Evolutionary conservation across 768 basidiomycete species (phyloP).

Genomic region (Krasilnikovozyma curviuscula): DNA sequence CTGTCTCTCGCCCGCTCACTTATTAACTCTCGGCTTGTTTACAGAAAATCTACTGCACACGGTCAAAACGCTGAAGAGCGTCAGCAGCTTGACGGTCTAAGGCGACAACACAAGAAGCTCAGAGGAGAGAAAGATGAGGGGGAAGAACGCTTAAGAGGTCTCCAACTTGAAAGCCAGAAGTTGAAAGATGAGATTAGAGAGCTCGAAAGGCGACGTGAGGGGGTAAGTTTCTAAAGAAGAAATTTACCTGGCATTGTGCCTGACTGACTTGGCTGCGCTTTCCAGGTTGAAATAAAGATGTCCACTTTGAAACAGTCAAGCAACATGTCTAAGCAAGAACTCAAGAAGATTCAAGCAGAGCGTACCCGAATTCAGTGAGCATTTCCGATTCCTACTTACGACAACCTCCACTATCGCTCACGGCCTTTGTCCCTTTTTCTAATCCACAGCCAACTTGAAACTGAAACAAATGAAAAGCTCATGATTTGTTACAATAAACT

Average conservation of each 20-base stretch:
- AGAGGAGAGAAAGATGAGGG: neutral
- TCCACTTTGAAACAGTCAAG: conserved; percentile 41
- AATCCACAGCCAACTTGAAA: conserved; percentile 54
- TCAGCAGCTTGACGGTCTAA: conserved; percentile 58
- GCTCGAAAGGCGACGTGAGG: conserved; percentile 35
- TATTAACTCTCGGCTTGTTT: neutral
- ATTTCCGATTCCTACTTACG: neutral
- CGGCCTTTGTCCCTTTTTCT: neutral
- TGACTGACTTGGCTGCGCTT: neutral
- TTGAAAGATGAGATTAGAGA: conserved; percentile 21
- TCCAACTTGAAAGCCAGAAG: conserved; percentile 40
- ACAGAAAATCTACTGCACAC: conserved; percentile 60
- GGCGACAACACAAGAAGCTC: conserved; percentile 58
- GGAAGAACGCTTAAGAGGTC: conserved; percentile 44
- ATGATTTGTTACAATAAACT: conserved; percentile 62
- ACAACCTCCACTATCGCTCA: neutral
- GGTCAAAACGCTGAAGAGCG: conserved; percentile 69
- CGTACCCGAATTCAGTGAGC: conserved; percentile 55
- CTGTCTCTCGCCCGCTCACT: neutral
- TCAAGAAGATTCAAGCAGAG: conserved; percentile 73
- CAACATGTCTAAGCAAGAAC: conserved; percentile 47
- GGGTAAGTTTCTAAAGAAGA: conserved; percentile 41
- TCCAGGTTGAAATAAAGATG: conserved; percentile 43
- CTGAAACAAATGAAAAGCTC: conserved; percentile 81
- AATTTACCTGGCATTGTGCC: too few relatives aligned